Percentiles rank a stretch among this genome's conserved stretches.
phyloP scores from a whole-genome alignment of 805 yeast species.

The Candida ortonii region DNA sequence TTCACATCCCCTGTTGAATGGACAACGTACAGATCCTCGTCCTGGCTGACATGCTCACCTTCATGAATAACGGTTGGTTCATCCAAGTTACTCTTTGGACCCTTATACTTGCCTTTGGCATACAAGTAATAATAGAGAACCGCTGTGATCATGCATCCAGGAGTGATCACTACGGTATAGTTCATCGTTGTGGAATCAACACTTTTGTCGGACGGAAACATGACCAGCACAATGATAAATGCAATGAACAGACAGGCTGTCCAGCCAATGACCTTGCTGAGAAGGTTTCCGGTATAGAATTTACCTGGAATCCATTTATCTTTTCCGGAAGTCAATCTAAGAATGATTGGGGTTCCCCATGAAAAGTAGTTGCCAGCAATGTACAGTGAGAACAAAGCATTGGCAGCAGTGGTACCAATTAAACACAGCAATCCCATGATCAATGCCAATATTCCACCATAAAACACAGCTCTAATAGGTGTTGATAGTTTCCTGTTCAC shows the following conservation, averaged over 20 bases:
- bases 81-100: conserved; percentile 42
- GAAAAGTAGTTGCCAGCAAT: conserved; percentile 44
- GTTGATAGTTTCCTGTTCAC: conserved; percentile 41
- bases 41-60: conserved; percentile 21
- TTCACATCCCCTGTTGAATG: conserved; percentile 15
- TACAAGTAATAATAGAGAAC: conserved; percentile 48
- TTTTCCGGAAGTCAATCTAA: conserved; percentile 40
- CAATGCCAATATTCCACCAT: conserved; percentile 38
- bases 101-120: conserved; percentile 55
- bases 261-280: conserved; percentile 35
- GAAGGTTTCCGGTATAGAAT: conserved; percentile 38
- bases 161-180: conserved; percentile 34
- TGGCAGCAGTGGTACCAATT: conserved; percentile 41
- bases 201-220: conserved; percentile 40
- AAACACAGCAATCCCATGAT: conserved; percentile 41
- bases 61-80: conserved; percentile 27
- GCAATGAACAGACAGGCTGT: conserved; percentile 31
- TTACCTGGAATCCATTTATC: conserved; percentile 42
- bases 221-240: conserved; percentile 31
- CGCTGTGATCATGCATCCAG: conserved; percentile 52
- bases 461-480: conserved; percentile 43
- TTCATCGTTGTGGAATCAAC: conserved; percentile 29
- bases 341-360: conserved; percentile 43
- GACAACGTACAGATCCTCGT: conserved; percentile 20
- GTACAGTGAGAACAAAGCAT: conserved; percentile 46